phyloP scores from a whole-genome alignment of 1,284 basidiomycete species.

The Sphaerobolus stellatus region DNA sequence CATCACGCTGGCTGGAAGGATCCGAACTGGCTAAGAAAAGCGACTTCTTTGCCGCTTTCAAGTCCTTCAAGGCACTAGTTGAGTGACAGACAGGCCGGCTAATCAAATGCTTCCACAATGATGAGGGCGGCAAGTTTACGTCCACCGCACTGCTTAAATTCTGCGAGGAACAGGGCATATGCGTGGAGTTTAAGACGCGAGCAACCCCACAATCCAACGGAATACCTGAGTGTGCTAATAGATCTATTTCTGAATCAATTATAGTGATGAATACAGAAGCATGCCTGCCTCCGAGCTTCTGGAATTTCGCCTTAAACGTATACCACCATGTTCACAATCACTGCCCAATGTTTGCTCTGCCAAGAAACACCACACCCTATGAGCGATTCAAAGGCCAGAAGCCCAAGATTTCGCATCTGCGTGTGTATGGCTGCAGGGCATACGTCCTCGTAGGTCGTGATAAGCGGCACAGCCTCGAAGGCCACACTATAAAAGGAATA shows the following conservation, averaged over 20 bases:
- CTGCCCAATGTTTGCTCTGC: constrained; percentile 10
- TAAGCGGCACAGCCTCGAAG: constrained; percentile 25
- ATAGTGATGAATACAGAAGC: constrained; percentile 12
- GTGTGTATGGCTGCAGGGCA: constrained; percentile 34
- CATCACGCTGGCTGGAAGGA: constrained; percentile 15
- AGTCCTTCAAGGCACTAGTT: constrained; percentile 20
- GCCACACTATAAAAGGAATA: constrained; percentile 34
- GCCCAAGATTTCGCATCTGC: constrained; percentile 29
- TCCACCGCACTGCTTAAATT: constrained; percentile 30
- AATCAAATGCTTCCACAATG: constrained; percentile 25
- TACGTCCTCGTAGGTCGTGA: constrained; percentile 34
- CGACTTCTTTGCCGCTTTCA: constrained; percentile 21
- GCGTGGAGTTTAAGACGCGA: constrained; percentile 19
- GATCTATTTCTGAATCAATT: constrained; percentile 14
- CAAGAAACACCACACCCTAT: constrained; percentile 1
- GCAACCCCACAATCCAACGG: constrained; percentile 27
- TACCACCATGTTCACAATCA: constrained; percentile 16
- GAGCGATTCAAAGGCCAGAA: constrained; percentile 16
- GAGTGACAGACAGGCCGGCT: constrained; percentile 21
- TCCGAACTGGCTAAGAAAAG: constrained; percentile 20
- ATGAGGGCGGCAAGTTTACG: constrained; percentile 30
- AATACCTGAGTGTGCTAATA: constrained; percentile 26
- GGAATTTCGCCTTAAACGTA: constrained; percentile 15
- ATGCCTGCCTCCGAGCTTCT: constrained; percentile 16
- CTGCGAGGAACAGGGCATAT: constrained; percentile 25